These are phyloP conservation scores for Alternaria novae-zelandiae DNA, from an alignment of 2,329 filamentous ascomycete genomes.

Conservation along the genomic window DNA sequence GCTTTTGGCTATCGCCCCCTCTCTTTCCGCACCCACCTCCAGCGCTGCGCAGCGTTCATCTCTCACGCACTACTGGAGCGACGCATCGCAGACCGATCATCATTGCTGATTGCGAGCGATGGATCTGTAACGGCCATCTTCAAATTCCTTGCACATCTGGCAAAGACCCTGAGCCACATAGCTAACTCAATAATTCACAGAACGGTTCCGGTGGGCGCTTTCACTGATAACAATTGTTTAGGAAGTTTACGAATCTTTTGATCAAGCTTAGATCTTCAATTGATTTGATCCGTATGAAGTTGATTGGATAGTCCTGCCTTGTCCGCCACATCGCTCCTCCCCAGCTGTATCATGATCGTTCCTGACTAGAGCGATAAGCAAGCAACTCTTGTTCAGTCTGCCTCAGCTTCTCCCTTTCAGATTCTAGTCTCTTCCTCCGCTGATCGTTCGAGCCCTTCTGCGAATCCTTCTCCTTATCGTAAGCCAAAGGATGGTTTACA, in stretches of 20 bases:
- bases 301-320: background rate
- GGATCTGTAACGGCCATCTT: background rate
- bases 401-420: background rate
- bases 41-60: background rate
- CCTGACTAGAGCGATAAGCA: background rate
- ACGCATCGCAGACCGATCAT: background rate
- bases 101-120: background rate
- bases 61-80: background rate
- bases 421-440: constrained; percentile 1
- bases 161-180: background rate
- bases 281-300: background rate
- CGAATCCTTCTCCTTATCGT: constrained; percentile 3
- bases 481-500: background rate
- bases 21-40: background rate
- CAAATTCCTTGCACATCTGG: background rate
- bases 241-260: background rate
- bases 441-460: constrained; percentile 3
- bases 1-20: background rate
- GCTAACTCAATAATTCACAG: background rate
- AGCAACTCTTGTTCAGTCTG: background rate
- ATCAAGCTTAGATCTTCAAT: background rate
- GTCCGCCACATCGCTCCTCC: background rate
- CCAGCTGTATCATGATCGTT: background rate
- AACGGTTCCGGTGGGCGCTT: background rate
- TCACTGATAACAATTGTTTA: background rate